phyloP scores from a whole-genome alignment of 495 filamentous ascomycete species.

The Penicillium soppii region DNA sequence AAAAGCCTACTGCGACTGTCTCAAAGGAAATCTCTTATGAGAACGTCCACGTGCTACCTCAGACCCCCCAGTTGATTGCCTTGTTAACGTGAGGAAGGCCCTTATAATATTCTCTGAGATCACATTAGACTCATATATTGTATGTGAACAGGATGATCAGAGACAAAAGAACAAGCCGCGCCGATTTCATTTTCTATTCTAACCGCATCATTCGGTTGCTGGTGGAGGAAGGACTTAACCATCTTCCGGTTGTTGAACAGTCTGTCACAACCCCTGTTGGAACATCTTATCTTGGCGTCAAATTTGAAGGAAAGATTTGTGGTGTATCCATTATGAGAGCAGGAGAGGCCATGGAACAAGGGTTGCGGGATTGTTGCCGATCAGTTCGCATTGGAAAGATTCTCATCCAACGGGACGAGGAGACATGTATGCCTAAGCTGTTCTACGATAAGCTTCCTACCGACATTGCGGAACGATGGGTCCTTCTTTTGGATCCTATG shows the following conservation, averaged over 20 bases:
- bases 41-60: constrained; percentile 86
- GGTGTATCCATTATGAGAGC: constrained; percentile 98
- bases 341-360: constrained; percentile 98
- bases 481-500: constrained; percentile 96
- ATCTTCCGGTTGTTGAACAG: constrained; percentile 86
- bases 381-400: constrained; percentile 98
- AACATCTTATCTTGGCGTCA: constrained; percentile 82
- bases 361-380: constrained; percentile 91
- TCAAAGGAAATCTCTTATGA: constrained; percentile 78
- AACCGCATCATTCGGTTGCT: constrained; percentile 98
- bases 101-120: neutral
- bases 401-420: constrained; percentile 94
- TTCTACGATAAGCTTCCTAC: constrained; percentile 97
- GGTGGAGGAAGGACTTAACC: constrained; percentile 96
- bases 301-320: constrained; percentile 97
- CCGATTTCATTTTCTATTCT: constrained; percentile 98
- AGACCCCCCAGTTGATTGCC: constrained; percentile 95
- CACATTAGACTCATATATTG: constrained; percentile 16
- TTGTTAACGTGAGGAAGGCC: constrained; percentile 92
- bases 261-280: constrained; percentile 89
- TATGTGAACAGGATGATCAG: constrained; percentile 76
- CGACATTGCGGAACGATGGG: constrained; percentile 90
- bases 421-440: constrained; percentile 84
- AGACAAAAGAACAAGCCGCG: constrained; percentile 81
- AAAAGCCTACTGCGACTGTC: constrained; percentile 87